Evolutionary conservation across 306 rosid species (phyloP).

Genomic region (Prunus armeniaca): DNA sequence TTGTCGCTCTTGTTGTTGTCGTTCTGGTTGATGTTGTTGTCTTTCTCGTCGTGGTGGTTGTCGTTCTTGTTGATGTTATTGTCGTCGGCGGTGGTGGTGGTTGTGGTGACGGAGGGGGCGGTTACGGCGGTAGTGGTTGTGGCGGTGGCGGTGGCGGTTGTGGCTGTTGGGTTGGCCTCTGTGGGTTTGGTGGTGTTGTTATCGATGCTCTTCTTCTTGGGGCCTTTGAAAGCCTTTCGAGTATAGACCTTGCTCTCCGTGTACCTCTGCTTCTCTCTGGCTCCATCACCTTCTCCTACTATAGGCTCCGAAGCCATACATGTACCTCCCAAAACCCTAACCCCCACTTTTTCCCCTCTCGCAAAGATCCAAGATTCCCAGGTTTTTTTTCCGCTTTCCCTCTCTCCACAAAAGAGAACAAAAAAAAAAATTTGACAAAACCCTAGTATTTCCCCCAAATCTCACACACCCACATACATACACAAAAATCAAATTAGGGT

Average conservation of each 20-base stretch:
- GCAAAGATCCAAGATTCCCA: constrained; percentile 17
- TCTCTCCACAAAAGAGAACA: background rate
- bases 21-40: background rate
- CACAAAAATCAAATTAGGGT: constrained; percentile 9
- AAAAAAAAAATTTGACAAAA: constrained; percentile 4
- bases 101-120: background rate
- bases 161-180: background rate
- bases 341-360: constrained; percentile 16
- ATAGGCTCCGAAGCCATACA: constrained; percentile 92
- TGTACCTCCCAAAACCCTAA: constrained; percentile 74
- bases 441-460: constrained; percentile 38
- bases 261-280: constrained; percentile 52
- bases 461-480: constrained; percentile 15
- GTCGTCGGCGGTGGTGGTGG: background rate
- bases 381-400: constrained; percentile 10
- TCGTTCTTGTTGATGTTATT: background rate
- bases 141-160: constrained; percentile 7
- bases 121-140: background rate
- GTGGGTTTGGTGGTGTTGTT: constrained; percentile 11
- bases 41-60: background rate
- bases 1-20: background rate
- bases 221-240: constrained; percentile 59
- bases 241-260: constrained; percentile 66
- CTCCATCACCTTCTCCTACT: constrained; percentile 67
- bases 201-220: constrained; percentile 34